These are phyloP conservation scores for Pseudogymnoascus sp. DNA, from an alignment of 2,329 filamentous ascomycete species.

Conservation along the genomic window DNA sequence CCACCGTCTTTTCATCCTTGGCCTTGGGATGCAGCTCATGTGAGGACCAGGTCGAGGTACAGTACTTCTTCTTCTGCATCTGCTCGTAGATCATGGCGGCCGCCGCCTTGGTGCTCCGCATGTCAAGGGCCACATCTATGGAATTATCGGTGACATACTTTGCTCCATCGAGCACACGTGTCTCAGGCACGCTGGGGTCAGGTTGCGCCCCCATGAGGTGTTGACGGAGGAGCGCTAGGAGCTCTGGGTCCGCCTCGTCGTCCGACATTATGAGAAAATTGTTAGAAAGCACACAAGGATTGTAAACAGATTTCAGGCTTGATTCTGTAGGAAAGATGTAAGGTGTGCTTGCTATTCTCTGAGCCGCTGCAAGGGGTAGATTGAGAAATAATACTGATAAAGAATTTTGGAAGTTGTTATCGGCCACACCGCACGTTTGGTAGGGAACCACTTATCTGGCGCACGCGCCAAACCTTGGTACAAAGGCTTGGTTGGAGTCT, in stretches of 20 bases:
- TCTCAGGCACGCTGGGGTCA: slow-evolving; percentile 55
- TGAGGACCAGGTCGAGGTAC: slow-evolving; percentile 74
- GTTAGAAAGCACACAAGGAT: background rate
- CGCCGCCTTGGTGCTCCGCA: slow-evolving; percentile 71
- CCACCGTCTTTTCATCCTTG: slow-evolving; percentile 70
- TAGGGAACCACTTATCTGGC: slow-evolving; percentile 5
- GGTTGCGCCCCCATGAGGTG: slow-evolving; percentile 55
- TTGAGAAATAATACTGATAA: slow-evolving; percentile 8
- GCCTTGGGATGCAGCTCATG: slow-evolving; percentile 83
- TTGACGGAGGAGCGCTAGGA: slow-evolving; percentile 76
- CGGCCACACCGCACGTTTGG: slow-evolving; percentile 1
- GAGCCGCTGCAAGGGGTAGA: background rate
- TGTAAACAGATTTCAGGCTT: background rate
- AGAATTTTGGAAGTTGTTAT: slow-evolving; percentile 6
- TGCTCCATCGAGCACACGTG: slow-evolving; percentile 71
- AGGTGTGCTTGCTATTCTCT: background rate
- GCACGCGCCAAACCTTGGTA: background rate
- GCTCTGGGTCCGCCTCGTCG: slow-evolving; percentile 81
- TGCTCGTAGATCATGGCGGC: slow-evolving; percentile 68
- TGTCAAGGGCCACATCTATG: slow-evolving; percentile 85
- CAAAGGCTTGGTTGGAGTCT: background rate
- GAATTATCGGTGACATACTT: slow-evolving; percentile 86
- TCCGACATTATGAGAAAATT: slow-evolving; percentile 59
- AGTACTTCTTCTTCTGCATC: slow-evolving; percentile 80
- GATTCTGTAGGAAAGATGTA: background rate